Conservation (phyloP, 2,329 filamentous ascomycete species). For the Diaporthe batatas region DNA sequence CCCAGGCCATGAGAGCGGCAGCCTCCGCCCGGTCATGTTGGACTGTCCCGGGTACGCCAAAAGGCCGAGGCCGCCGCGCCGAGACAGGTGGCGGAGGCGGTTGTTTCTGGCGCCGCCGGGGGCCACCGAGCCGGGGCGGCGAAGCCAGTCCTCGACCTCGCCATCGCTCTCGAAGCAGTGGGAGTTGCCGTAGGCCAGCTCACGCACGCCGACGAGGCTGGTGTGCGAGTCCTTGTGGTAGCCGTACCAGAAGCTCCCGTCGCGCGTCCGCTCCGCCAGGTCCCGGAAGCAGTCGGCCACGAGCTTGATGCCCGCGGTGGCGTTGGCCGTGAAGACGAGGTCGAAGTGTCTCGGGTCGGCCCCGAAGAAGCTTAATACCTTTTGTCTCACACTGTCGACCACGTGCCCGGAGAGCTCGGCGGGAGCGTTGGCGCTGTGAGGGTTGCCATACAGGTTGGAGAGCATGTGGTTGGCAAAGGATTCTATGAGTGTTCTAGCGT, state of each 20-base stretch:
- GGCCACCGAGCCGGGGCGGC: conserved; percentile 38
- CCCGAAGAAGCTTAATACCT: conserved; percentile 69
- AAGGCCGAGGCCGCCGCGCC: conserved; percentile 48
- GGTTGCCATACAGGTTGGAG: conserved; percentile 74
- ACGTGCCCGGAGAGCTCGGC: conserved; percentile 69
- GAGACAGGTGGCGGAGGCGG: conserved; percentile 44
- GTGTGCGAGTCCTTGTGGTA: conserved; percentile 74
- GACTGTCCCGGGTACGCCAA: conserved; percentile 79
- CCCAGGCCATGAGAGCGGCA: conserved; percentile 70
- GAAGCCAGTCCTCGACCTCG: conserved; percentile 61
- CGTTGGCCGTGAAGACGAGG: conserved; percentile 85
- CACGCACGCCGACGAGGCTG: conserved; percentile 77
- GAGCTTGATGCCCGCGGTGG: conserved; percentile 90
- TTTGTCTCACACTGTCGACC: conserved; percentile 68
- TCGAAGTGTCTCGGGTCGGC: conserved; percentile 71
- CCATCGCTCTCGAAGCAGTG: conserved; percentile 73
- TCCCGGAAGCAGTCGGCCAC: conserved; percentile 71
- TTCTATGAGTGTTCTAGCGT: conserved; percentile 69
- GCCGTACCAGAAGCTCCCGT: conserved; percentile 67
- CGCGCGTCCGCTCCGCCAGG: conserved; percentile 60
- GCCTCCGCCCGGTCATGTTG: conserved; percentile 75
- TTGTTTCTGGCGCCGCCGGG: conserved; percentile 45
- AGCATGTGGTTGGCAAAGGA: conserved; percentile 68
- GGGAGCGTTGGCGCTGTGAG: conserved; percentile 73
- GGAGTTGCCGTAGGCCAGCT: conserved; percentile 67